Conservation (phyloP, 2,329 filamentous ascomycete species). For the Sarocladium kiliense region DNA sequence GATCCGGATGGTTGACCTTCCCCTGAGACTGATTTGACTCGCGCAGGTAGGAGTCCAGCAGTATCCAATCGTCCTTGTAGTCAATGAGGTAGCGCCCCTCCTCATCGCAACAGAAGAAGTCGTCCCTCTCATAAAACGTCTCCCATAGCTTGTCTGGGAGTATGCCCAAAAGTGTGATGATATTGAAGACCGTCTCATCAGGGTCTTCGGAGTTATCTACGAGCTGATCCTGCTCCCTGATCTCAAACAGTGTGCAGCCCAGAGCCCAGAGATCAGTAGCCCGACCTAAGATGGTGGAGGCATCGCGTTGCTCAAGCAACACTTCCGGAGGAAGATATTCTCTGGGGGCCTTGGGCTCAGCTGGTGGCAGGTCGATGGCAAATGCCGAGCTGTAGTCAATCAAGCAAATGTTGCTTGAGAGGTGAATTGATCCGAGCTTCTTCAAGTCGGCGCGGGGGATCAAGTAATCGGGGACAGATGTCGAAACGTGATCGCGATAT, state of each 20-base stretch:
- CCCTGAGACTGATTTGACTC: neutral
- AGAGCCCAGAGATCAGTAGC: neutral
- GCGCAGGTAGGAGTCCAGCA: neutral
- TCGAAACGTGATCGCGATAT: too few relatives aligned
- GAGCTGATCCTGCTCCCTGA: neutral
- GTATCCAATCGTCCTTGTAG: neutral
- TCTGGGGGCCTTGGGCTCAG: neutral
- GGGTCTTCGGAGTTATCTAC: neutral
- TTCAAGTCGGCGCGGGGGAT: neutral
- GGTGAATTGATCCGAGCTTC: neutral
- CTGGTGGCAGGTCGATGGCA: neutral
- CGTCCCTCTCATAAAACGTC: neutral
- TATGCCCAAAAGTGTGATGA: neutral
- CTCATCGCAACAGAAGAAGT: neutral
- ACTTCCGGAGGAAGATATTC: neutral
- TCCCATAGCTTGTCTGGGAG: neutral
- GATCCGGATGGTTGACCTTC: neutral
- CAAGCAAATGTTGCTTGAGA: neutral
- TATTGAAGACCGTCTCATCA: neutral
- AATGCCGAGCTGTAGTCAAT: neutral
- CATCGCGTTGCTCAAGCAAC: neutral
- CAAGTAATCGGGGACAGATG: slow-evolving; percentile 7
- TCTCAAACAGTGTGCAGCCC: neutral
- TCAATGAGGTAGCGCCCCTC: neutral
- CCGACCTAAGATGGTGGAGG: neutral